Base-by-base conservation (phyloP, 148 eudicot genomes). In the Tetragonia tetragonoides region DNA sequence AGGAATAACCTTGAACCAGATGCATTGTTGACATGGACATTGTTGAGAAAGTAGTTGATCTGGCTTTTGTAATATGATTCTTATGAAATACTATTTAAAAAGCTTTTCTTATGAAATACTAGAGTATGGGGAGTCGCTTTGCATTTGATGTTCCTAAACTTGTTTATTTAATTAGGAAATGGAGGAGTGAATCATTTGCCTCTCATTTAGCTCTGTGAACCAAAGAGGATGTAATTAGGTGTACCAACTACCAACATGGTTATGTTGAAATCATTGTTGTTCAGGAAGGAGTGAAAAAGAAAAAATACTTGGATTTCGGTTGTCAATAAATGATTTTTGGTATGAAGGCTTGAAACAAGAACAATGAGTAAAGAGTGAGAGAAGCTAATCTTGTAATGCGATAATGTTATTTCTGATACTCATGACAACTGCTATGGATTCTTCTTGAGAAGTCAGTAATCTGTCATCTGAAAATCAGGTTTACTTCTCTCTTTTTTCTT, bases 401-500 rank as follows among this genome's bases (percentile, higher is more conserved):
- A 28, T 28, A 28, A 6, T 8, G 57, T 53, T 53, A 10, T 53
- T 53, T 53, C 57, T 53, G 57, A 8, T 53, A 8, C 57, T 10
- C 28, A 12, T 37, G 21, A 66, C 20, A 8, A 38, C n/a, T 20
- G 15, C 14, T 70, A 79, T 87, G 79, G 90, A 87, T 75, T 83
- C 89, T 28, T 28, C 34, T 28, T 0, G 34, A 28, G 1, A 28
- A 28, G 34, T 28, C 34, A 28, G 34, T 28, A 28, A 28, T 1
- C 1, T 28, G 34, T 28, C 34, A 28, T 28, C 34, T 28, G 34
- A 28, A 28, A 28, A 28, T 28, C 34, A 28, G 82, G 85, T 77
- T 49, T 84, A 78, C 18, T 28, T 38, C 41, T 2, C 18, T 28
- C 34, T 28, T 1, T 1, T 28, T 1, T 28, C 34, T 28, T 28